Conservation (phyloP, 75 land plant genomes). For the Pseudotsuga menziesii region DNA sequence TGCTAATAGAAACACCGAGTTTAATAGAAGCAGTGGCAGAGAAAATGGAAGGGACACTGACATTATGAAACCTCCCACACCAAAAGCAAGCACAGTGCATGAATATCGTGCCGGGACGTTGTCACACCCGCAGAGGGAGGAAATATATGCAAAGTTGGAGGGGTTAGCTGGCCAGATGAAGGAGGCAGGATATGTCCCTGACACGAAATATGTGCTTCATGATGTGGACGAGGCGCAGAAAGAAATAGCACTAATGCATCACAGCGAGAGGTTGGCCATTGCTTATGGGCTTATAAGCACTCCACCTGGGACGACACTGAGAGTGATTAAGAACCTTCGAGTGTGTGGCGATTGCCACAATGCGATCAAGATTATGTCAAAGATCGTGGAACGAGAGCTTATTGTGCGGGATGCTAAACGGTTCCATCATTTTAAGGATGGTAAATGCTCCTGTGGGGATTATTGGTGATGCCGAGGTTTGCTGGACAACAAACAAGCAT, state of each 20-base stretch:
- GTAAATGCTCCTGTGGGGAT: constrained; percentile 6
- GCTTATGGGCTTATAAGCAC: constrained; percentile 6
- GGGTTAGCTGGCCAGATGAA: constrained; percentile 31
- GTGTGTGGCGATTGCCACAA: constrained; percentile 8
- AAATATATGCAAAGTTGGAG: constrained; percentile 43
- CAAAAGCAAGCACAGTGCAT: constrained; percentile 22
- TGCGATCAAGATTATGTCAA: constrained; percentile 7
- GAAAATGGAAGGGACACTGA: neutral
- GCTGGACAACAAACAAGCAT: neutral
- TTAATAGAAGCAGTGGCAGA: neutral
- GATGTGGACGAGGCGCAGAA: constrained; percentile 10
- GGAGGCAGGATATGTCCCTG: constrained; percentile 42
- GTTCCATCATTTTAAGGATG: constrained; percentile 13
- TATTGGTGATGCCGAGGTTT: constrained; percentile 7
- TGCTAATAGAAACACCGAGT: neutral
- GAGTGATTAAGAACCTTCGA: neutral
- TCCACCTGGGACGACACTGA: constrained; percentile 4
- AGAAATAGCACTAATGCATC: constrained; percentile 10
- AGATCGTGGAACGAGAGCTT: neutral
- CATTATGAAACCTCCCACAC: neutral
- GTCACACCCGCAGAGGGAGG: constrained; percentile 33
- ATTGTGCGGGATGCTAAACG: constrained; percentile 6
- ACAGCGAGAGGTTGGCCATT: constrained; percentile 10
- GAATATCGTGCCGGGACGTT: constrained; percentile 48
- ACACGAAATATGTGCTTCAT: constrained; percentile 9